Evolutionary conservation across 805 yeast genomes (phyloP), one percentile per base, ranked within the genome.

Genomic region (Candida piceae): DNA sequence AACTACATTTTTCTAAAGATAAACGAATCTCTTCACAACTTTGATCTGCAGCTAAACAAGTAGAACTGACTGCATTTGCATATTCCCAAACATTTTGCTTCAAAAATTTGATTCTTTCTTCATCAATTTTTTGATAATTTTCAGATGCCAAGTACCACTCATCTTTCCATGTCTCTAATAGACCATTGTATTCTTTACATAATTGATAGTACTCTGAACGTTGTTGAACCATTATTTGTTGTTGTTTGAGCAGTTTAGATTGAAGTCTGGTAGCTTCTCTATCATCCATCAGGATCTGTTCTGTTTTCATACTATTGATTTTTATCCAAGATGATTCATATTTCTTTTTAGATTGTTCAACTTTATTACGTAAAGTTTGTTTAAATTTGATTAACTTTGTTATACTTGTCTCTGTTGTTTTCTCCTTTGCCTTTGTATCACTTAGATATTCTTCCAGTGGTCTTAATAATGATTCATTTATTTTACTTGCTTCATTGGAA

Each of bases 31-130:
- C 67, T 52, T 87, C 96, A 38, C 83, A 84, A 8, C 83, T 70
- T 43, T 76, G 80, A 53, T 87, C 96, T 50, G 81, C 84, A 30
- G 77, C 74, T 22, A 86, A 89, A 54, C 95, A 87, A 3, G 79
- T 68, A 0, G 85, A 70, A 7, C 94, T 84, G 7, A 84, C 67
- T 27, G 78, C 69, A 58, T 86, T 86, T 32, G 90, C 78, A 52
- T 70, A 85, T 29, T 78, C 83, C 84, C 95, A 87, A 41, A 87
- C 58, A 47, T 79, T 84, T 13, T 80, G 66, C 50, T 84, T 81
- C 39, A 83, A 53, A 43, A 78, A 72, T 49, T 80, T 81, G 38
- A 84, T 73, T 44, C 89, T 71, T 53, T 83, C 87, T 33, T 76
- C 74, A 53, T 86, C 96, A 32, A 83, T 58, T 36, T 64, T 70